Percentiles rank a stretch among this genome's conserved stretches.
Evolutionary conservation across 1,139 yeast genomes (phyloP).

Genomic region (Candida freyschussii): DNA sequence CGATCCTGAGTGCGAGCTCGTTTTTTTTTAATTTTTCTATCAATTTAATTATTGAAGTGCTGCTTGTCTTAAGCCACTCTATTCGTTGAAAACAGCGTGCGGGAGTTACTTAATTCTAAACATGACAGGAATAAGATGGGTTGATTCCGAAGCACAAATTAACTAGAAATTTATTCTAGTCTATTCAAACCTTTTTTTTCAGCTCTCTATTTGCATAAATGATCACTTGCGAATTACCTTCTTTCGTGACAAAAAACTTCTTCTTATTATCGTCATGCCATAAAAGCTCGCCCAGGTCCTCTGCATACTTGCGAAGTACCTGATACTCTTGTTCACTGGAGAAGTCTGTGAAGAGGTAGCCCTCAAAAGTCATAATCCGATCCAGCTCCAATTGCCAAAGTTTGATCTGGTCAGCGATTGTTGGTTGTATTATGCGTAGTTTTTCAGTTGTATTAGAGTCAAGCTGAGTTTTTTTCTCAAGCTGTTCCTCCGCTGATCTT

Average conservation of each 20-base stretch:
- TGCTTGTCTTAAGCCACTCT: no score
- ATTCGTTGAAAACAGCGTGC: no score
- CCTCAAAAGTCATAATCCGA: constrained; percentile 82
- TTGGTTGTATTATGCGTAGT: constrained; percentile 79
- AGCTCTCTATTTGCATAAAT: constrained; percentile 75
- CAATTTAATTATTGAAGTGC: neutral
- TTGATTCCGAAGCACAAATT: no score
- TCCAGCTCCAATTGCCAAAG: constrained; percentile 96
- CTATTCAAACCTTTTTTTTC: no score
- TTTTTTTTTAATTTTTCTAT: constrained; percentile 18
- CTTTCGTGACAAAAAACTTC: constrained; percentile 73
- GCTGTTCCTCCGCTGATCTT: constrained; percentile 58
- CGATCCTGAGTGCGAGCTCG: constrained; percentile 77
- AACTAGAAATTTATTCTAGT: no score
- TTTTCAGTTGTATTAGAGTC: constrained; percentile 54
- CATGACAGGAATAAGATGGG: no score
- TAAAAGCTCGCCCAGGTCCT: constrained; percentile 81
- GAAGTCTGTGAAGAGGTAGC: constrained; percentile 82
- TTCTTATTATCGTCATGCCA: constrained; percentile 75
- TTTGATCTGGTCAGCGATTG: constrained; percentile 91
- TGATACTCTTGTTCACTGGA: constrained; percentile 73
- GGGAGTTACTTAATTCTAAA: no score
- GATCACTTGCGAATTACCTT: constrained; percentile 83
- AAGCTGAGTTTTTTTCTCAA: constrained; percentile 59
- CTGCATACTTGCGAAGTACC: constrained; percentile 68